Conservation (phyloP, 768 basidiomycete genomes). For the Dendrothele bispora region DNA sequence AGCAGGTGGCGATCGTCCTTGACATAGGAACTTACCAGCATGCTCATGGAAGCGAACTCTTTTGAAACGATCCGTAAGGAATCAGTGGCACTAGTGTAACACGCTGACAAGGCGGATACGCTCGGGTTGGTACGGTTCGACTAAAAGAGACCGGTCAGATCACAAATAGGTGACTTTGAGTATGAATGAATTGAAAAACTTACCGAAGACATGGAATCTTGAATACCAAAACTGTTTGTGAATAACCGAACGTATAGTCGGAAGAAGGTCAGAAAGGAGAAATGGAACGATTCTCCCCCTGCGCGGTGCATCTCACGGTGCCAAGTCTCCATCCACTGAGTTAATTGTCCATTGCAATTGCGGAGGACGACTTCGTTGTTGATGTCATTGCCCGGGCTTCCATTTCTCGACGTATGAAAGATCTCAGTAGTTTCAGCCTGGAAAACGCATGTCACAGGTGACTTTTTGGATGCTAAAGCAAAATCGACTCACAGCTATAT, state of each 20-base stretch:
- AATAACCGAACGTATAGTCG: constrained; percentile 78
- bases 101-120: constrained; percentile 65
- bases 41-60: constrained; percentile 71
- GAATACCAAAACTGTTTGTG: constrained; percentile 82
- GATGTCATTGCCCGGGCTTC: constrained; percentile 53
- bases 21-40: constrained; percentile 53
- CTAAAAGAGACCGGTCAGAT: constrained; percentile 28
- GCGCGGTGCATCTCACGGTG: constrained; percentile 72
- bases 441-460: constrained; percentile 8
- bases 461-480: background rate
- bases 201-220: constrained; percentile 58
- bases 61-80: constrained; percentile 70
- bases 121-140: constrained; percentile 60
- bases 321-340: constrained; percentile 74
- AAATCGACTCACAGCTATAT: constrained; percentile 67
- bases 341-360: constrained; percentile 71
- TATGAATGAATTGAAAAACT: constrained; percentile 20
- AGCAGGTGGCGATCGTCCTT: constrained; percentile 9
- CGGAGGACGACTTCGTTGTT: constrained; percentile 73
- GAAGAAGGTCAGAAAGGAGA: constrained; percentile 73
- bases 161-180: constrained; percentile 8
- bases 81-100: constrained; percentile 73
- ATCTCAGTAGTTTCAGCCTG: constrained; percentile 82
- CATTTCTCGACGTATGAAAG: constrained; percentile 50
- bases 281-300: constrained; percentile 73